Conservation (phyloP, 257 asterid genomes). For the Salvia hispanica region DNA sequence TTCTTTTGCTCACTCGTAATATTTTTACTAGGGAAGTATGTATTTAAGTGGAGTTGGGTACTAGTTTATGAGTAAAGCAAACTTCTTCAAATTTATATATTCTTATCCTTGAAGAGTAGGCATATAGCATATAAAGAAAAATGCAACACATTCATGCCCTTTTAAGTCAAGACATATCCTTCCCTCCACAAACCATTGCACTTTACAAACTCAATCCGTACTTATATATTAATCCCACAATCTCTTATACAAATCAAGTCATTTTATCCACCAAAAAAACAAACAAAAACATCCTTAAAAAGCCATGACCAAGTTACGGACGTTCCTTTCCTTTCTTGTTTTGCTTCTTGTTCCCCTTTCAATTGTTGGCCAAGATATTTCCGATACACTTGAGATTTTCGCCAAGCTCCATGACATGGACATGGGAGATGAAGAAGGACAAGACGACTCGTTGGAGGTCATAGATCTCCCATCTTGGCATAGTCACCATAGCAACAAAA, state of each 20-base stretch:
- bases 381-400: conserved; percentile 36
- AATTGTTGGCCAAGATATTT: conserved; percentile 36
- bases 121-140: no score
- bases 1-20: no score
- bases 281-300: conserved; percentile 31
- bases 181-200: conserved; percentile 51
- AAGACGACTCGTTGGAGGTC: conserved; percentile 40
- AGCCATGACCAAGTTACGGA: conserved; percentile 55
- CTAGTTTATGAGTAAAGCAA: conserved; percentile 79
- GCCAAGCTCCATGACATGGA: conserved; percentile 45
- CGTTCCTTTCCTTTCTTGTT: conserved; percentile 44
- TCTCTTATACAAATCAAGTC: conserved; percentile 46
- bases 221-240: conserved; percentile 53
- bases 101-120: conserved; percentile 92
- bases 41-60: conserved; percentile 51
- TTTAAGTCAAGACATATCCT: conserved; percentile 75
- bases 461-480: conserved; percentile 46
- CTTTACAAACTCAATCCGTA: conserved; percentile 46
- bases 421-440: conserved; percentile 36
- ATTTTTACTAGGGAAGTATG: no score
- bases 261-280: conserved; percentile 33
- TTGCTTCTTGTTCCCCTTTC: conserved; percentile 45
- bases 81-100: conserved; percentile 43
- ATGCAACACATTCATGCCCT: conserved; percentile 61
- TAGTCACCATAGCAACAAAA: conserved; percentile 46